These are phyloP conservation scores for Casuarina cunninghamiana DNA, from an alignment of 306 rosid genomes.

Conservation along the genomic window DNA sequence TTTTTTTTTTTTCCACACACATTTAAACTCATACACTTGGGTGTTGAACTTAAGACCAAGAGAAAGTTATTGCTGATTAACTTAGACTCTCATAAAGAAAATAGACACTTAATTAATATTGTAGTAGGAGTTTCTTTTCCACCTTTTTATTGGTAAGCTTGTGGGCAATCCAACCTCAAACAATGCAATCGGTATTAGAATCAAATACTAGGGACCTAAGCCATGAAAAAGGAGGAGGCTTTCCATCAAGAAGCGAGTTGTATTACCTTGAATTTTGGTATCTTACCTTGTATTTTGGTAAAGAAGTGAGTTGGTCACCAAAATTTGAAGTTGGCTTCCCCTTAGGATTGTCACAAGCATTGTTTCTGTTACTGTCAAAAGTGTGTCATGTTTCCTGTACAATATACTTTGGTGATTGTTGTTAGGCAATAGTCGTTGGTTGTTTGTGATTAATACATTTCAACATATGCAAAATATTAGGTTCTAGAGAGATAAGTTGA, in stretches of 20 bases:
- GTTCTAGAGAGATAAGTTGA: neutral
- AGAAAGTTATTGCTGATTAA: no score
- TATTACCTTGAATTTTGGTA: no score
- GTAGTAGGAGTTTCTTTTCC: no score
- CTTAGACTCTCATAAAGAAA: no score
- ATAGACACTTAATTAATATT: no score
- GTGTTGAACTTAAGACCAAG: no score
- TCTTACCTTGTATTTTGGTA: neutral
- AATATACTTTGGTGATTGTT: neutral
- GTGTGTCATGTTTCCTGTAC: neutral
- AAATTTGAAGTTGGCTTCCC: neutral
- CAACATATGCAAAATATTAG: neutral
- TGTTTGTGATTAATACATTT: neutral
- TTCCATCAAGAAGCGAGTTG: slow-evolving; percentile 68
- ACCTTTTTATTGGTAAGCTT: no score
- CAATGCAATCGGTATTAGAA: no score
- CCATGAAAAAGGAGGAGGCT: slow-evolving; percentile 60
- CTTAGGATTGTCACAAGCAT: neutral
- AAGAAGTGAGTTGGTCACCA: neutral
- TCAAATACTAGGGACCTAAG: no score
- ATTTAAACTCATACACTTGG: no score
- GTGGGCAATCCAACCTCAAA: no score
- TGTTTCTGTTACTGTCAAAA: neutral
- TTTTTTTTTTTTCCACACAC: no score
- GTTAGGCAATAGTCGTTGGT: neutral